Base-by-base conservation (phyloP, 495 filamentous ascomycete genomes). In the Hamigera avellanea region DNA sequence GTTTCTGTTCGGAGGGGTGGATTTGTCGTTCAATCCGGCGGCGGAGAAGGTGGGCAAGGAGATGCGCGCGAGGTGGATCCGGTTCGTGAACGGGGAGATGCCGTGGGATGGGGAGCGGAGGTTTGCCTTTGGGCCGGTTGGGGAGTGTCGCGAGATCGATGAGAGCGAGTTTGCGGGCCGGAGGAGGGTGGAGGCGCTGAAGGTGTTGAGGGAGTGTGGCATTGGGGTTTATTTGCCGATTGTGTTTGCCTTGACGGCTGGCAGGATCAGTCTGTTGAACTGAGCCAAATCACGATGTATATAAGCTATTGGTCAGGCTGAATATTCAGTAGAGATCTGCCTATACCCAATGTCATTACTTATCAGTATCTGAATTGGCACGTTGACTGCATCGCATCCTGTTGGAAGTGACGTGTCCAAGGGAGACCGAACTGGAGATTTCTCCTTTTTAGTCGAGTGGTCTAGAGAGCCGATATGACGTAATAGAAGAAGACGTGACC, bases 211-310 rank as follows among this genome's bases (percentile, higher is more conserved):
- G n/a, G 50, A 60, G 15, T 53, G 46, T 26, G 60, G 57, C 2
- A 34, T 39, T 10, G 44, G 36, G 3, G 52, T 46, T 6, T 64
- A 61, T 32, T 42, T 59, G 47, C 53, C 57, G 8, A 60, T 64
- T 37, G 25, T 57, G 8, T 43, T 41, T 44, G 45, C 49, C 2
- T 38, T 64, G 34, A 56, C 56, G 15, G 56, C 60, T 14, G 60
- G 60, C 31, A 56, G 53, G 13, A 64, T 61, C 28, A 61, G 52
- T 43, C 41, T 64, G 21, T 39, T 61, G 26, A 64, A 61, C 33
- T 64, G 54, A 32, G 36, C n/a, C n/a, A n/a, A n/a, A n/a, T n/a
- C n/a, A n/a, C n/a, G n/a, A 9, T 23, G 4, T 4, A 23, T 23
- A 9, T 23, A 23, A 23, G 21, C 21, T 23, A 23, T n/a, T n/a